Conservation (phyloP, 306 rosid species). For the Crataegus laevigata region DNA sequence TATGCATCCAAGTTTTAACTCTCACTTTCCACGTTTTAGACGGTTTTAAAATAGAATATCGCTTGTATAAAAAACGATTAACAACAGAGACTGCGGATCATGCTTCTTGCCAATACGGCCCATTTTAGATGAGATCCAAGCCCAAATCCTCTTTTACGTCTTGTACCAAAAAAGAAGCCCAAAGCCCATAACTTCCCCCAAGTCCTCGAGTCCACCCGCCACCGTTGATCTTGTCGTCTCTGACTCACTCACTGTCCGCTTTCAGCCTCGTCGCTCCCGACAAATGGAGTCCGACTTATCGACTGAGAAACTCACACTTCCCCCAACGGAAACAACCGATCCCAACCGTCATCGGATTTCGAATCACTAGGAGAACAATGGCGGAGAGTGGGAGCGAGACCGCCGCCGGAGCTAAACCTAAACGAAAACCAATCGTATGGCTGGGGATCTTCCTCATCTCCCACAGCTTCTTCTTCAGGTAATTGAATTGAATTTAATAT, state of each 20-base stretch:
- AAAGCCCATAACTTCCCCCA: neutral
- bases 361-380: slow-evolving; percentile 5
- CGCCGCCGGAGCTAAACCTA: slow-evolving; percentile 4
- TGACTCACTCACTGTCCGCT: neutral
- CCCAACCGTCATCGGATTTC: neutral
- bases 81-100: no score
- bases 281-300: neutral
- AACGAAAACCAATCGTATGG: slow-evolving; percentile 51
- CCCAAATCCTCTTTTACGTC: neutral
- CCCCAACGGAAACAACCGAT: neutral
- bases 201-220: neutral
- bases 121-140: neutral
- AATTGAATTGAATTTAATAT: neutral
- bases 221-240: neutral
- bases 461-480: slow-evolving; percentile 69
- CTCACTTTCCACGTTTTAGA: no score
- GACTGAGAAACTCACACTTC: neutral
- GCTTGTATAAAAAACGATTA: fast-evolving
- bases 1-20: no score
- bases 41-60: no score
- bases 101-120: neutral
- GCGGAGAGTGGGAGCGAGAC: slow-evolving; percentile 14
- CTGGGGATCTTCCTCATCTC: slow-evolving; percentile 67
- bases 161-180: neutral
- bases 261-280: neutral